Evolutionary conservation across 75 land plant genomes (phyloP), one percentile per base, ranked within the genome.

Genomic region (Picea sitchensis): DNA sequence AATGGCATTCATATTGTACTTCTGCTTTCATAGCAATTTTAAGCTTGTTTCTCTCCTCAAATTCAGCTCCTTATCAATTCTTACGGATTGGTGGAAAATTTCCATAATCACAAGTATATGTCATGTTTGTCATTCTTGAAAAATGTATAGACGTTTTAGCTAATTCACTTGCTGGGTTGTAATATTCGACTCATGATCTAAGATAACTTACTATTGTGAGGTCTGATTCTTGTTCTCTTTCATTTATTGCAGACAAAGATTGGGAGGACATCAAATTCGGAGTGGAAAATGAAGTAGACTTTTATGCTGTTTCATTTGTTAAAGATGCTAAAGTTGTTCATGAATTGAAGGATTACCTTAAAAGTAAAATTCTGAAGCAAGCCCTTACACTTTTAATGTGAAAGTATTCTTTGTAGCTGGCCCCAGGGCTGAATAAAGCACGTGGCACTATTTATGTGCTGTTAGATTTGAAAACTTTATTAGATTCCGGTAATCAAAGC

Each of bases 241-340:
- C 58, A 14, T 26, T 58, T 75, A 11, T 75, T 58, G 61, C 88
- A 92, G 99, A 96, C 61, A 96, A 92, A 74, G 99, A 96, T 76
- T 94, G 98, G 99, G 99, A 96, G 75, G 99, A 96, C 81, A 96
- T 96, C 79, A 96, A 96, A 79, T 94, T 96, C 87, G 99, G 95
- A 34, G 99, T 96, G 69, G 98, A 95, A 21, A 96, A 96, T 73
- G 77, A 90, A 75, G 91, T 96, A 73, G 99, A 94, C 71, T 96
- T 90, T 69, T 96, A 96, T 86, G 99, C 95, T 75, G 90, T 96
- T 51, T 96, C 99, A 11, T 96, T 96, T 83, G 99, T 96, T 11
- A 96, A 96, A 80, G 94, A 96, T 84, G 98, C 99, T 59, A 81
- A 88, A 77, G 99, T 96, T 73, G 89, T 96, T 51, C 92, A 96